phyloP scores from a whole-genome alignment of 2,329 filamentous ascomycete species.

The Claviceps arundinis region DNA sequence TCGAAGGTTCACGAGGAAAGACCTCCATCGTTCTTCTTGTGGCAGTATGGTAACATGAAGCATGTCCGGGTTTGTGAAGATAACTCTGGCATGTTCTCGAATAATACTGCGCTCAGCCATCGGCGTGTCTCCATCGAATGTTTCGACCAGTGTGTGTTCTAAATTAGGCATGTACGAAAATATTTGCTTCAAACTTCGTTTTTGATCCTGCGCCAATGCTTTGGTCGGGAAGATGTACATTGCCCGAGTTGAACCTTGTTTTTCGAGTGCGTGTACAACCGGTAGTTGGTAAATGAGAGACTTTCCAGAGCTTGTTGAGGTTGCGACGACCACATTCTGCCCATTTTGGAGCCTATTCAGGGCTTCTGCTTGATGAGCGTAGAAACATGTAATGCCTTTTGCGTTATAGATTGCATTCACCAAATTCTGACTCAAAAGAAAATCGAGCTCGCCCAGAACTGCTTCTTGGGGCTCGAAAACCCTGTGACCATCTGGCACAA shows the following conservation, averaged over 20 bases:
- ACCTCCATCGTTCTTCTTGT: conserved; percentile 79
- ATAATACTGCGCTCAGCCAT: conserved; percentile 68
- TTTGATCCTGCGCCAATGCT: conserved; percentile 88
- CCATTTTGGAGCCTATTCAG: conserved; percentile 78
- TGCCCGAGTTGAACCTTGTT: conserved; percentile 62
- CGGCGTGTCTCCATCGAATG: conserved; percentile 89
- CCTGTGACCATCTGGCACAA: conserved; percentile 84
- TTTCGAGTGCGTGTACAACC: conserved; percentile 74
- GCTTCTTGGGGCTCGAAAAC: conserved; percentile 78
- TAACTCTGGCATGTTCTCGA: conserved; percentile 77
- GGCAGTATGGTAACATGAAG: conserved; percentile 87
- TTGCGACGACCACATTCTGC: conserved; percentile 80
- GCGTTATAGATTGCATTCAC: conserved; percentile 97
- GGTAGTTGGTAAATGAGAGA: conserved; percentile 97
- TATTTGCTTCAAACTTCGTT: conserved; percentile 74
- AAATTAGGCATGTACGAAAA: conserved; percentile 67
- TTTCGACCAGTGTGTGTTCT: conserved; percentile 69
- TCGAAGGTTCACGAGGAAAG: conserved; percentile 75
- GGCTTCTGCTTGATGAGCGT: conserved; percentile 84
- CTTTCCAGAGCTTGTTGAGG: conserved; percentile 92
- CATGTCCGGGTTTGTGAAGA: conserved; percentile 98
- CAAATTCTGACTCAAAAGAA: conserved; percentile 74
- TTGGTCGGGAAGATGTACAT: conserved; percentile 99
- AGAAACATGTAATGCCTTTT: conserved; percentile 72
- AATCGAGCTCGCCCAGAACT: conserved; percentile 71